These are phyloP conservation scores for Barnettozyma siamensis DNA, from an alignment of 805 yeast genomes.

Conservation along the genomic window DNA sequence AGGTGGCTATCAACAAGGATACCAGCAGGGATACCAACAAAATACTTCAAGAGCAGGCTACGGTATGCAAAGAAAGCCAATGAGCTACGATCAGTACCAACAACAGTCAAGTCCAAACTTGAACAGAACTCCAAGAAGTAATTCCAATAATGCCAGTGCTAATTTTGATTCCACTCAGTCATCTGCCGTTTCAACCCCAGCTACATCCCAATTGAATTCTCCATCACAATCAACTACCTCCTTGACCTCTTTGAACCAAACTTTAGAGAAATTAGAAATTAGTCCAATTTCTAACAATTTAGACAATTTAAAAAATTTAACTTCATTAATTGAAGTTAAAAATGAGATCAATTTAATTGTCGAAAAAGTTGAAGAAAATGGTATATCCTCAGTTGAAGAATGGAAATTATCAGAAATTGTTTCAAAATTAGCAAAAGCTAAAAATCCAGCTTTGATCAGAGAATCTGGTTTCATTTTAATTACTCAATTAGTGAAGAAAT, in stretches of 20 bases:
- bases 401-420: conserved; percentile 65
- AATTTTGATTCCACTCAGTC: conserved; percentile 10
- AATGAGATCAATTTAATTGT: conserved; percentile 35
- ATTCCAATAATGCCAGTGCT: conserved; percentile 7
- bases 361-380: conserved; percentile 39
- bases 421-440: conserved; percentile 63
- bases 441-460: conserved; percentile 66
- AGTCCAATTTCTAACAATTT: conserved; percentile 64
- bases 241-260: conserved; percentile 63
- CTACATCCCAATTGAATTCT: conserved; percentile 24
- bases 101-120: conserved; percentile 11
- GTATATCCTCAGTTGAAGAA: conserved; percentile 43
- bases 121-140: conserved; percentile 15
- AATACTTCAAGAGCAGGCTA: conserved; percentile 10
- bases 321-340: conserved; percentile 32
- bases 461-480: conserved; percentile 69
- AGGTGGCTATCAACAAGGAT: conserved; percentile 6
- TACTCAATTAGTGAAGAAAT: conserved; percentile 51
- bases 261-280: conserved; percentile 57
- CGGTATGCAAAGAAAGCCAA: conserved; percentile 17
- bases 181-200: conserved; percentile 22
- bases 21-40: not conserved
- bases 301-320: conserved; percentile 39
- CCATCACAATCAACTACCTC: conserved; percentile 64
- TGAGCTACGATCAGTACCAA: conserved; percentile 23